phyloP scores from a whole-genome alignment of 306 rosid genomes.

The Quercus glauca region DNA sequence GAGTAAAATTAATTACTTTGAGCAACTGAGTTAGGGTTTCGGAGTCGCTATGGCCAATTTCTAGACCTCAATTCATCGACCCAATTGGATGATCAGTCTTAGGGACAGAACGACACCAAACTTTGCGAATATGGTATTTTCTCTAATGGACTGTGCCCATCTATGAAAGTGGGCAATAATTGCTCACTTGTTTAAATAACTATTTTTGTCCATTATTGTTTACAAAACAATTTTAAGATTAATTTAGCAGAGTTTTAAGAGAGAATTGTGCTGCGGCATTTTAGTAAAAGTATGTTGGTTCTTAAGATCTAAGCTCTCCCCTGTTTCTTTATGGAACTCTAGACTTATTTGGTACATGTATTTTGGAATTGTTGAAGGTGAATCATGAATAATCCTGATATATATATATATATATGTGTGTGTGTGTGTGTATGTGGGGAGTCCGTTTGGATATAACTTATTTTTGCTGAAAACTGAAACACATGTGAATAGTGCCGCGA shows the following conservation, averaged over 20 bases:
- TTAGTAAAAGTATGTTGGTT: neutral
- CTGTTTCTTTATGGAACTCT: neutral
- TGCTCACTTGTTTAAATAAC: neutral
- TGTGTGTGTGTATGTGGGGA: no score
- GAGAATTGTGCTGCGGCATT: neutral
- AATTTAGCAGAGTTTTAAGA: neutral
- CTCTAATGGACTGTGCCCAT: neutral
- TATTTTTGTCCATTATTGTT: neutral
- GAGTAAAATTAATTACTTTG: no score
- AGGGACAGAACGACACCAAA: neutral
- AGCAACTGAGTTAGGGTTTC: no score
- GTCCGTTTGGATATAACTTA: no score
- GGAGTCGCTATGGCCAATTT: no score
- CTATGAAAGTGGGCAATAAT: neutral
- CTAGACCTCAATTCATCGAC: no score
- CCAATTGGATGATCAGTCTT: neutral
- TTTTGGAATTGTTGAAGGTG: neutral
- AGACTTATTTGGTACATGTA: neutral
- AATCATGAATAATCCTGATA: neutral
- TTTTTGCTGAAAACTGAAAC: no score
- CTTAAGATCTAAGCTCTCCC: neutral
- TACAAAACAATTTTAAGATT: neutral
- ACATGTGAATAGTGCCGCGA: no score
- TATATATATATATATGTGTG: no score
- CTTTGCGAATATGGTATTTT: neutral